These are phyloP conservation scores for Candida maltosa DNA, from an alignment of 805 yeast genomes.

Conservation along the genomic window DNA sequence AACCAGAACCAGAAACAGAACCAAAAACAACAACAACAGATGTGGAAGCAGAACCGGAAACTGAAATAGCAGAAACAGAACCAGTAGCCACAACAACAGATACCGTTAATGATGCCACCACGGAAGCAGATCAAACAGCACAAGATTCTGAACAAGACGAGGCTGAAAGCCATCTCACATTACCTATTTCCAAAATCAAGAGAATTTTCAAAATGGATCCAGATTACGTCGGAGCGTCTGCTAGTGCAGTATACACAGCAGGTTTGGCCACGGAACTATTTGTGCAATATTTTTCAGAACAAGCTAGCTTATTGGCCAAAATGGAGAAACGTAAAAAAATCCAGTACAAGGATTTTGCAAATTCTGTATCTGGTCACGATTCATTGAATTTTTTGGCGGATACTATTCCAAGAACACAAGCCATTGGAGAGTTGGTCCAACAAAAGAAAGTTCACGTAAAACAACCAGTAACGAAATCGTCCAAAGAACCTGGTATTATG, in stretches of 20 bases:
- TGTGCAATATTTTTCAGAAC: slow-evolving; percentile 66
- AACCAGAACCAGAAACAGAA: slow-evolving; percentile 1
- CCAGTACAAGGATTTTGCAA: slow-evolving; percentile 67
- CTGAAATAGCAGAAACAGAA: slow-evolving; percentile 1
- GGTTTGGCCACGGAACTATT: slow-evolving; percentile 79
- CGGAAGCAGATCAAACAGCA: slow-evolving; percentile 8
- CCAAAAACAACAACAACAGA: slow-evolving; percentile 7
- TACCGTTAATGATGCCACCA: slow-evolving; percentile 8
- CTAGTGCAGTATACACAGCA: slow-evolving; percentile 67
- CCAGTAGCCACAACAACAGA: slow-evolving; percentile 5
- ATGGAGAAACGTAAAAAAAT: slow-evolving; percentile 65
- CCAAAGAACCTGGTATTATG: not conserved
- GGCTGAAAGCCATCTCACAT: slow-evolving; percentile 29
- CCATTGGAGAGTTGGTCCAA: slow-evolving; percentile 46
- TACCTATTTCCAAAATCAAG: slow-evolving; percentile 70
- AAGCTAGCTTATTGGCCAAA: slow-evolving; percentile 63
- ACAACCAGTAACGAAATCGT: slow-evolving; percentile 9
- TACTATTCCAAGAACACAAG: slow-evolving; percentile 61
- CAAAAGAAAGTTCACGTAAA: slow-evolving; percentile 32
- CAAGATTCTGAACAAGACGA: slow-evolving; percentile 14
- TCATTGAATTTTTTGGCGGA: slow-evolving; percentile 61
- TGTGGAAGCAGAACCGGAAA: not conserved
- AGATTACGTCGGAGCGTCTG: slow-evolving; percentile 64
- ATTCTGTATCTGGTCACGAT: slow-evolving; percentile 57
- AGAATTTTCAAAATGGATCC: slow-evolving; percentile 75